Evolutionary conservation across 129 eudicot genomes (phyloP).

Genomic region (Centaurea solstitialis): DNA sequence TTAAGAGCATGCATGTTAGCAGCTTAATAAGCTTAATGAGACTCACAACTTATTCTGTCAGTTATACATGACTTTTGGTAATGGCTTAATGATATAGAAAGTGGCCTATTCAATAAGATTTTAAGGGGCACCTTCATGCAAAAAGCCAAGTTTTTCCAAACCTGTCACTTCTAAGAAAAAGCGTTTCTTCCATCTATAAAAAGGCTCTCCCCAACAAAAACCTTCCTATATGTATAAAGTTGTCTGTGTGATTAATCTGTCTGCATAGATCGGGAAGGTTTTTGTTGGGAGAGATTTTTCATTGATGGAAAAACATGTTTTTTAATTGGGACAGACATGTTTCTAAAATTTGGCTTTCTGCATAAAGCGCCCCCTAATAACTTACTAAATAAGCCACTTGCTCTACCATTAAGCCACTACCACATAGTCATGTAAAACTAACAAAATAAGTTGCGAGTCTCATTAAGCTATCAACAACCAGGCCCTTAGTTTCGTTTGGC

Average conservation of each 20-base stretch:
- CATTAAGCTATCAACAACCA: neutral
- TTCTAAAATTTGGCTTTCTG: neutral
- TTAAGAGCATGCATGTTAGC: too few relatives aligned
- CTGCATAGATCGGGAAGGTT: neutral
- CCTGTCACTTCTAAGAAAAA: too few relatives aligned
- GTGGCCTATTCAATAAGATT: too few relatives aligned
- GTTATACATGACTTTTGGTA: too few relatives aligned
- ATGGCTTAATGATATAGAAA: too few relatives aligned
- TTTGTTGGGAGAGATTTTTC: neutral
- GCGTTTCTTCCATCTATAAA: too few relatives aligned
- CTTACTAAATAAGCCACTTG: neutral
- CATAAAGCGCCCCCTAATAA: neutral
- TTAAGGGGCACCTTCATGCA: too few relatives aligned
- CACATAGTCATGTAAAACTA: too few relatives aligned
- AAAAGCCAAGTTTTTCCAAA: too few relatives aligned
- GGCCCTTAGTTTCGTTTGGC: neutral
- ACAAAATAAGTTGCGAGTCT: neutral
- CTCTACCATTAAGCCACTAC: neutral
- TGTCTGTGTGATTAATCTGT: neutral
- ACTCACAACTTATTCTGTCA: too few relatives aligned
- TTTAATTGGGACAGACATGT: neutral
- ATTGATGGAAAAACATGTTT: neutral
- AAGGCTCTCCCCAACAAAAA: too few relatives aligned
- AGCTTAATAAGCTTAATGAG: too few relatives aligned
- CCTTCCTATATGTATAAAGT: neutral